Conservation (phyloP, 1,284 basidiomycete genomes). For the Puccinia novopanici region DNA sequence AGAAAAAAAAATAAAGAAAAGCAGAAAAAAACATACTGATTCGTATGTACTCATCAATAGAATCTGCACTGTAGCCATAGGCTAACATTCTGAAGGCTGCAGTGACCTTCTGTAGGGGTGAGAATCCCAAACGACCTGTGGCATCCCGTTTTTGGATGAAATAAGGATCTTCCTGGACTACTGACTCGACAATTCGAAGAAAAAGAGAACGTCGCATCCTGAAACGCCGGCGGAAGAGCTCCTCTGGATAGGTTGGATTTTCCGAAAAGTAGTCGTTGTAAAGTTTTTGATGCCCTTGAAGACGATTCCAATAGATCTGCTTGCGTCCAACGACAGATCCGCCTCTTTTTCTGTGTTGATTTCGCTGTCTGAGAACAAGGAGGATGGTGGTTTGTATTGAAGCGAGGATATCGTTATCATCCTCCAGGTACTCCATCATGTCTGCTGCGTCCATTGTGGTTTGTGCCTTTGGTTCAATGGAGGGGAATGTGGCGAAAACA, state of each 20-base stretch:
- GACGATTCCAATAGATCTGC: too few species aligned
- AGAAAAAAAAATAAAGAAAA: too few species aligned
- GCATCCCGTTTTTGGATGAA: not conserved
- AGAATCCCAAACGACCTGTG: not conserved
- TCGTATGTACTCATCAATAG: slow-evolving; percentile 14
- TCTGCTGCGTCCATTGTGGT: too few species aligned
- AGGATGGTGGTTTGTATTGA: too few species aligned
- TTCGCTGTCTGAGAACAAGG: too few species aligned
- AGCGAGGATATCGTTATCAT: too few species aligned
- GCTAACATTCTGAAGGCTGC: not conserved
- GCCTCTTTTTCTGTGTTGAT: too few species aligned
- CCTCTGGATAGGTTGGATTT: not conserved
- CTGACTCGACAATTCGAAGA: not conserved
- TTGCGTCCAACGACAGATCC: too few species aligned
- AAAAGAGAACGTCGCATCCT: not conserved
- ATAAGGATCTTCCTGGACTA: not conserved
- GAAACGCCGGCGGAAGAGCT: slow-evolving; percentile 4
- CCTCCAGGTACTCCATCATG: too few species aligned
- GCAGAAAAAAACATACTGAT: not conserved
- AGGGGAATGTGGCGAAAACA: too few species aligned
- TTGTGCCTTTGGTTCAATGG: too few species aligned
- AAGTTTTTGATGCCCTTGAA: not conserved
- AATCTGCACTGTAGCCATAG: slow-evolving; percentile 9
- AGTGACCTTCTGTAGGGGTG: too few species aligned
- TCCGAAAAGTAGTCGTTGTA: slow-evolving; percentile 1